Evolutionary conservation across 2,329 filamentous ascomycete species (phyloP).

Genomic region (Aspergillus fischeri): DNA sequence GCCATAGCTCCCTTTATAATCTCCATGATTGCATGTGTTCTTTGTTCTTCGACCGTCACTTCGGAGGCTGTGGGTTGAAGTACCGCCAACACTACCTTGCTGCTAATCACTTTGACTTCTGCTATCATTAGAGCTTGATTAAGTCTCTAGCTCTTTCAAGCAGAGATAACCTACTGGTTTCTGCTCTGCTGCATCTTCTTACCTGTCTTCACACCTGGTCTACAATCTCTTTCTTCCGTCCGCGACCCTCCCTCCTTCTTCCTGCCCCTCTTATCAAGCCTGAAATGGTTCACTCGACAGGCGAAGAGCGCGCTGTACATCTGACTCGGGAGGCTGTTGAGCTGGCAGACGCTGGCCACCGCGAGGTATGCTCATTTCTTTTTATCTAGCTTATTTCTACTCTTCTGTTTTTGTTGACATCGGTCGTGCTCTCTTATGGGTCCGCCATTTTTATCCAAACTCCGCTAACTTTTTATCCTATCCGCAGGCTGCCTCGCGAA

Average conservation of each 20-base stretch:
- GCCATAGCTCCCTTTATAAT: constrained; percentile 1
- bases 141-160: constrained; percentile 1
- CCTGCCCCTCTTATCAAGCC: constrained; percentile 15
- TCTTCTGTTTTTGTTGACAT: neutral
- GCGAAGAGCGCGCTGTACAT: constrained; percentile 44
- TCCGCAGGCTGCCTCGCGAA: constrained; percentile 43
- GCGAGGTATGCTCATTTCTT: constrained; percentile 35
- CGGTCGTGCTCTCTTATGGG: neutral
- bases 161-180: neutral
- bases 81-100: constrained; percentile 2
- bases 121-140: neutral
- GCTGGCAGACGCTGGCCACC: constrained; percentile 43
- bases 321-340: constrained; percentile 46
- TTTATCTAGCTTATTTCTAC: neutral
- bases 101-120: neutral
- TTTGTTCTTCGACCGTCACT: constrained; percentile 14
- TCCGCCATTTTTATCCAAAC: constrained; percentile 4
- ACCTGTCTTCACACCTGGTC: constrained; percentile 5
- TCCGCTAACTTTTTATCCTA: constrained; percentile 10
- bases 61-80: constrained; percentile 16
- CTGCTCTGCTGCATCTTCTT: constrained; percentile 4
- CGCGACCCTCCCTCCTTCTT: constrained; percentile 8
- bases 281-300: constrained; percentile 42
- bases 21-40: constrained; percentile 17
- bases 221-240: constrained; percentile 10